A percentile compares a stretch with the other conserved stretches of the same genome.
phyloP scores from a whole-genome alignment of 2,329 filamentous ascomycete species.

The Aspergillus fumigatus region DNA sequence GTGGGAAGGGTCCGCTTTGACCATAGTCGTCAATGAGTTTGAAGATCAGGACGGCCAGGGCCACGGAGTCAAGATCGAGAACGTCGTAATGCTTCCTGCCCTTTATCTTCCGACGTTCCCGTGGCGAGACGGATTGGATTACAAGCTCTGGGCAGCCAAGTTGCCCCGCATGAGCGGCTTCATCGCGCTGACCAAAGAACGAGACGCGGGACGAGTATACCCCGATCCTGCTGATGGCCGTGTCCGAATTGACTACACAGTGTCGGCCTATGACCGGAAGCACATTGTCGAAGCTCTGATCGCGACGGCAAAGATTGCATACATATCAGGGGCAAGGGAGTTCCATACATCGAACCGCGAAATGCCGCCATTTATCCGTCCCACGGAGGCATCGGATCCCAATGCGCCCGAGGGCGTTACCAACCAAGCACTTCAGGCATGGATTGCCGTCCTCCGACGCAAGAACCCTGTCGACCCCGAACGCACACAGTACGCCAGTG shows the following conservation, averaged over 20 bases:
- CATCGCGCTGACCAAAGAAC: conserved; percentile 71
- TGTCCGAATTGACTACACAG: conserved; percentile 64
- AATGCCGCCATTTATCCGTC: conserved; percentile 59
- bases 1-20: conserved; percentile 76
- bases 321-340: conserved; percentile 73
- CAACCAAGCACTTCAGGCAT: conserved; percentile 50
- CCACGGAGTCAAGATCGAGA: conserved; percentile 79
- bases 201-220: conserved; percentile 69
- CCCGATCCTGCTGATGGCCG: conserved; percentile 64
- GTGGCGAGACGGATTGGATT: conserved; percentile 65
- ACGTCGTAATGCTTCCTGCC: conserved; percentile 68
- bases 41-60: conserved; percentile 76
- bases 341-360: conserved; percentile 64
- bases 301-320: conserved; percentile 70
- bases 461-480: conserved; percentile 46
- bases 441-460: conserved; percentile 48
- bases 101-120: conserved; percentile 58
- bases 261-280: conserved; percentile 66
- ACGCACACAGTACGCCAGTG: conserved; percentile 39
- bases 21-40: conserved; percentile 69
- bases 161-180: conserved; percentile 66
- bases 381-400: conserved; percentile 18
- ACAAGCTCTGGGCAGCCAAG: conserved; percentile 66
- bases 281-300: conserved; percentile 68
- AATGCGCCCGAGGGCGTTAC: conserved; percentile 45